phyloP scores from a whole-genome alignment of 306 rosid genomes.

The Glycine tomentella region DNA sequence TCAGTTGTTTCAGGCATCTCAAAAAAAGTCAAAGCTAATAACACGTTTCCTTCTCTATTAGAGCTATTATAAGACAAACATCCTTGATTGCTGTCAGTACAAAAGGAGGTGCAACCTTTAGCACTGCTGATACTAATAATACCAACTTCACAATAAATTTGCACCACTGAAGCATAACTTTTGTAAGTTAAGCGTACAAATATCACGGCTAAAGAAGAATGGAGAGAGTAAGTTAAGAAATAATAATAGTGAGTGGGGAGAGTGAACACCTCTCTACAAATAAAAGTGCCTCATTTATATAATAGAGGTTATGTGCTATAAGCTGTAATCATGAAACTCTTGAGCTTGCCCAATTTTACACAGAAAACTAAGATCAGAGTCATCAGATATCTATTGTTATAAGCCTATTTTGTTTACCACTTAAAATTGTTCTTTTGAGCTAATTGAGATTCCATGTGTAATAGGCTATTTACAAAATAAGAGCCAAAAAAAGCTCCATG shows the following conservation, averaged over 20 bases:
- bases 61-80: conserved; percentile 94
- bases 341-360: conserved; percentile 9
- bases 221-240: background rate
- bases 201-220: background rate
- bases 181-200: background rate
- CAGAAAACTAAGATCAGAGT: conserved; percentile 8
- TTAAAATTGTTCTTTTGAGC: background rate
- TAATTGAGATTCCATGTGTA: background rate
- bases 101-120: conserved; percentile 90
- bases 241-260: too few species aligned
- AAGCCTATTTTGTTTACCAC: background rate
- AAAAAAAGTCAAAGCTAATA: too few species aligned
- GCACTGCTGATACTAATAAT: conserved; percentile 61
- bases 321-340: conserved; percentile 6
- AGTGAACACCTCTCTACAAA: too few species aligned
- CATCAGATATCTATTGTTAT: background rate
- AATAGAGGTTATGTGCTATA: background rate
- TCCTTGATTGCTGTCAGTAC: conserved; percentile 92
- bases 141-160: background rate
- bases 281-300: background rate
- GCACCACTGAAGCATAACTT: background rate
- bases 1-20: background rate
- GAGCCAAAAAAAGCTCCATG: background rate
- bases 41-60: conserved; percentile 29
- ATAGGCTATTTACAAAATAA: background rate